phyloP scores from a whole-genome alignment of 1,139 yeast genomes.

The Torulaspora globosa region DNA sequence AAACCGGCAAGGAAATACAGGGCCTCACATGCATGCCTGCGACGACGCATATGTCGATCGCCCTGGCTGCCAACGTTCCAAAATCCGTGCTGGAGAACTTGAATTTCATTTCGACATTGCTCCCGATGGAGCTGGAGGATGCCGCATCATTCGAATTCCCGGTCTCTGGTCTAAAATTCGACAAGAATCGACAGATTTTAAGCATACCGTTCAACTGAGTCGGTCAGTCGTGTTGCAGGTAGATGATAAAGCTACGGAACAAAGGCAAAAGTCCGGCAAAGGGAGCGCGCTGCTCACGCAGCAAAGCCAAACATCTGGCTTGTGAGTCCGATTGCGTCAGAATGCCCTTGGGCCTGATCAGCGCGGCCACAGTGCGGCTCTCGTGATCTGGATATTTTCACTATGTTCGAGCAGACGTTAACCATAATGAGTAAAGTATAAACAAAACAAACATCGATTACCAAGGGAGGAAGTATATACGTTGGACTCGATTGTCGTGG shows the following conservation, averaged over 20 bases:
- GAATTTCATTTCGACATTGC: constrained; percentile 1
- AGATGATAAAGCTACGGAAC: not conserved
- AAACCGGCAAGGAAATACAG: constrained; percentile 5
- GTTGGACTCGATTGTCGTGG: not conserved
- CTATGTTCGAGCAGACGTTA: not conserved
- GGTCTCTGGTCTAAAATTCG: constrained; percentile 8
- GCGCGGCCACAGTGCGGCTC: not conserved
- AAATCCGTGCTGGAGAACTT: constrained; percentile 3
- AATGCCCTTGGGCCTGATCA: not conserved
- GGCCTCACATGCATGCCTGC: constrained; percentile 8
- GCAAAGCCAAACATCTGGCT: not conserved
- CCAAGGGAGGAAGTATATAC: not conserved
- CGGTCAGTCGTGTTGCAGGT: not conserved
- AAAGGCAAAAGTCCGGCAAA: not conserved
- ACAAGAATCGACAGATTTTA: constrained; percentile 16
- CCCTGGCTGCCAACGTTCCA: constrained; percentile 7
- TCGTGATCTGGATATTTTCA: constrained; percentile 1
- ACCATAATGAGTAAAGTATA: constrained; percentile 9
- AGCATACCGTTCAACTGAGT: constrained; percentile 11
- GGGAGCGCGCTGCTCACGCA: no score
- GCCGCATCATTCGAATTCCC: not conserved
- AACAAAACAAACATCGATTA: constrained; percentile 1
- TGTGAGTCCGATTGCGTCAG: not conserved
- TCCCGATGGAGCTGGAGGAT: not conserved
- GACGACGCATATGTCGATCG: constrained; percentile 19